Base-by-base conservation (phyloP, 116 monocot genomes). In the Trichopus zeylanicus region DNA sequence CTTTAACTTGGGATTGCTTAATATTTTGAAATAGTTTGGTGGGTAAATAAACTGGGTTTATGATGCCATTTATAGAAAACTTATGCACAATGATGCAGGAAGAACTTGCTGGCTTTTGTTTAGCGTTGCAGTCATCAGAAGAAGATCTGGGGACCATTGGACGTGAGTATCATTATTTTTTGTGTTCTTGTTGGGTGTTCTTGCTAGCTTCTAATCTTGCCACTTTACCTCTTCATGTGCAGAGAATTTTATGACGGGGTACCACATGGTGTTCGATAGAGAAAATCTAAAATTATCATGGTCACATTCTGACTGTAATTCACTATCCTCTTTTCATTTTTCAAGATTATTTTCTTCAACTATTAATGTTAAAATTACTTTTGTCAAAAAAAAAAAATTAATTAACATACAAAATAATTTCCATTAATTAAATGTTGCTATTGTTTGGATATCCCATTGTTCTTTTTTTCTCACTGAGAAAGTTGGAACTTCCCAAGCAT, bases 241-340 rank as follows among this genome's bases (percentile, higher is more conserved):
- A 93, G 93, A 93, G 56, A 89, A 94, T 76, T 64, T 94, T 23
- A 86, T 94, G 89, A 78, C 76, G 6, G 94, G 89, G 38, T 89
- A 94, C 35, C 72, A 59, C 12, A 64, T 94, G 63, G 86, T 89
- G 46, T 94, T 94, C 55, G 94, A 94, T 60, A 80, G 94, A 74
- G 89, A 94, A 26, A 78, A 80, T 16, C 71, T 83, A 54, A 86
- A 81, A 61, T 76, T 94, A 23, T 86, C 86, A 49, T 94, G 94
- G 94, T 89, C 89, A 6, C 81, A 28, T 53, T 94, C 94, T 24
- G 60, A 94, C 56, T 93, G 93, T 93, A 80, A 85, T 73, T 35
- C 47, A 18, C 37, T 26, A 46, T 16, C 15, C 6, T 48, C 15
- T 31, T 42, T 31, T n/a, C 34, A 0, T 54, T 6, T 15, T 3